A percentile compares a stretch with the other conserved stretches of the same genome.
phyloP scores from a whole-genome alignment of 208 protist species.

The Crithidia expoeki region DNA sequence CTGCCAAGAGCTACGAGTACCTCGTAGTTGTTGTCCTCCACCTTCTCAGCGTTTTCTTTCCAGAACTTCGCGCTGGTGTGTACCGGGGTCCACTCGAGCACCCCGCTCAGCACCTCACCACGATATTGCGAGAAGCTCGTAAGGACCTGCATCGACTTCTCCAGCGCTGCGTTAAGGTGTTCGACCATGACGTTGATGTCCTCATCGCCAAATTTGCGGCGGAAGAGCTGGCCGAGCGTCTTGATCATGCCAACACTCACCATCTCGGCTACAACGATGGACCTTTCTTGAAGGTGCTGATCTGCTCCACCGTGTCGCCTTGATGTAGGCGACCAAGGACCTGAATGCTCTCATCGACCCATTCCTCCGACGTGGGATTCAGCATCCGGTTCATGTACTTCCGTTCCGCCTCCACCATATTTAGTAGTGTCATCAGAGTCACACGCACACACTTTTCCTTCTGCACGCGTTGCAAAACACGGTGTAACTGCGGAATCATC shows the following conservation, averaged over 20 bases:
- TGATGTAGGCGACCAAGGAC: slow-evolving; percentile 50
- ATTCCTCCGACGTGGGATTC: slow-evolving; percentile 53
- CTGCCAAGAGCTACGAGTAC: slow-evolving; percentile 88
- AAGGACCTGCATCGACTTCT: slow-evolving; percentile 89
- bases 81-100: slow-evolving; percentile 92
- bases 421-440: slow-evolving; percentile 85
- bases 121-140: slow-evolving; percentile 93
- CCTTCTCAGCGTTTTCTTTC: slow-evolving; percentile 89
- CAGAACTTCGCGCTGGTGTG: slow-evolving; percentile 95
- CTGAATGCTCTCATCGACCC: slow-evolving; percentile 47
- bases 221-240: slow-evolving; percentile 77
- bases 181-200: slow-evolving; percentile 85
- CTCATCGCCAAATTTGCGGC: slow-evolving; percentile 90
- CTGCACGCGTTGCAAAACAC: slow-evolving; percentile 84
- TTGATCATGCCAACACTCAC: slow-evolving; percentile 91
- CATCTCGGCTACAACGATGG: slow-evolving; percentile 89
- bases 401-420: slow-evolving; percentile 83
- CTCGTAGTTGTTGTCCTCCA: slow-evolving; percentile 92
- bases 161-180: slow-evolving; percentile 63
- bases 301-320: slow-evolving; percentile 21
- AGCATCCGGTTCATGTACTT: slow-evolving; percentile 58
- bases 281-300: slow-evolving; percentile 46
- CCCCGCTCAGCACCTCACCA: slow-evolving; percentile 87
- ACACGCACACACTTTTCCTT: slow-evolving; percentile 94
- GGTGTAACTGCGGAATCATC: slow-evolving; percentile 90